Evolutionary conservation across 352 stramenopile species (phyloP), one percentile per base, ranked within the genome.

Genomic region (Globisporangium emineosum): DNA sequence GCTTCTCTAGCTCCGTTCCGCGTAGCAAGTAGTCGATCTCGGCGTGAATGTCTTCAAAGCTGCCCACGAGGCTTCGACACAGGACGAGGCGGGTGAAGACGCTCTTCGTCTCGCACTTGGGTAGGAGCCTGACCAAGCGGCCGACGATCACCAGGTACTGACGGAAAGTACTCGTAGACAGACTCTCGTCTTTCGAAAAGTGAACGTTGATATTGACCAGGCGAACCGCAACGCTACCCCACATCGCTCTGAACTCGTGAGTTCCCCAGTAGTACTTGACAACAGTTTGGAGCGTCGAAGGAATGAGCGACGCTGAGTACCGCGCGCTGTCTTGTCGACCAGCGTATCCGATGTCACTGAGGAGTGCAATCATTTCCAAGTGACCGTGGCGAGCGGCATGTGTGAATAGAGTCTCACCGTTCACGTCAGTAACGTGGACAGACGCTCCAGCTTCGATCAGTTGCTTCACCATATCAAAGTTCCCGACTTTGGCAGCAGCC

Each of bases 241-340:
- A 60, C 54, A 60, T 60, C 8, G 35, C 27, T 21, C 17, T 27
- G 21, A 60, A 47, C 54, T 60, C 54, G n/a, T 42, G 54, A 2
- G 30, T 30, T 9, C 32, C 10, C 33, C 8, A 8, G 17, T 32
- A 37, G 13, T 37, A 50, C 21, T 19, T 19, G 33, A n/a, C 9
- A n/a, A 51, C 10, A n/a, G 54, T 60, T 27, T 60, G 21, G 30
- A 60, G 29, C 21, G 54, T 60, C 23, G 32, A 42, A 9, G 33
- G 33, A 27, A 60, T 21, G 7, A 60, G 33, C 21, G 37, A 15
- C 12, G 13, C 7, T 19, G 9, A 1, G 25, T n/a, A 17, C 25
- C 4, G 50, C 10, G 35, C 21, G 5, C 5, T 21, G 3, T 27
- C 23, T 60, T 21, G 21, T 52, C 21, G 23, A 13, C 4, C 21